These are phyloP conservation scores for Dimargaris verticillata DNA, from an alignment of 192 early-diverging fungal species.

Conservation along the genomic window DNA sequence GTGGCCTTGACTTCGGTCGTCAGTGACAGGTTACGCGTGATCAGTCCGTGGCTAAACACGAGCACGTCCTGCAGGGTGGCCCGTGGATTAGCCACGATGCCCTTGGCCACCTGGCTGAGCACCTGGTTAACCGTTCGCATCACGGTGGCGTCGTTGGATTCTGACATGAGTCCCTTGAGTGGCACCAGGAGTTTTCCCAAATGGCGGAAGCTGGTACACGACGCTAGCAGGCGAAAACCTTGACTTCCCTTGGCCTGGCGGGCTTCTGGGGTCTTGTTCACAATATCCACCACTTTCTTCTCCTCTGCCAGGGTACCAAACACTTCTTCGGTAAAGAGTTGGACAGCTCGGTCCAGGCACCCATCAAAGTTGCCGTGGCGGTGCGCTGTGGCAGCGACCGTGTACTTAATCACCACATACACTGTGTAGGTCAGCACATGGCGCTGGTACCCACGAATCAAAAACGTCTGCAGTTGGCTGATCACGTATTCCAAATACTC, in stretches of 20 bases:
- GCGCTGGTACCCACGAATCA: slow-evolving; percentile 73
- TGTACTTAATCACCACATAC: slow-evolving; percentile 54
- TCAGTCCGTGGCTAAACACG: slow-evolving; percentile 67
- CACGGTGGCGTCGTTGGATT: slow-evolving; percentile 63
- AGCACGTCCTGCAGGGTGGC: slow-evolving; percentile 51
- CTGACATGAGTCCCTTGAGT: slow-evolving; percentile 69
- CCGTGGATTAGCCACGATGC: slow-evolving; percentile 57
- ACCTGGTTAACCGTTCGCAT: slow-evolving; percentile 64
- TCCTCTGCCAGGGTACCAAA: slow-evolving; percentile 84
- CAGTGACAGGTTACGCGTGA: slow-evolving; percentile 71
- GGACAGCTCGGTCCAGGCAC: slow-evolving; percentile 49
- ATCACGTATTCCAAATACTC: slow-evolving; percentile 77
- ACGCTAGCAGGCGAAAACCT: slow-evolving; percentile 69
- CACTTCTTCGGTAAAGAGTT: slow-evolving; percentile 71
- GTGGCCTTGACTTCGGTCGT: slow-evolving; percentile 34
- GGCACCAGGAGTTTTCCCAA: slow-evolving; percentile 61
- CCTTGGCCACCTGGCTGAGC: slow-evolving; percentile 53
- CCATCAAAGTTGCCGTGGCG: slow-evolving; percentile 61
- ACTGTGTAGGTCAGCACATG: slow-evolving; percentile 93
- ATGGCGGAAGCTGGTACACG: slow-evolving; percentile 45
- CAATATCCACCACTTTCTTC: slow-evolving; percentile 78
- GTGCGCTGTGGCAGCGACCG: slow-evolving; percentile 32
- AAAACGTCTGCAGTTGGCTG: slow-evolving; percentile 57
- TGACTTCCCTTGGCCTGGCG: slow-evolving; percentile 70
- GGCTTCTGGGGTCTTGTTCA: slow-evolving; percentile 79